Evolutionary conservation across 768 basidiomycete species (phyloP).

Genomic region (Mycena capillaripes): DNA sequence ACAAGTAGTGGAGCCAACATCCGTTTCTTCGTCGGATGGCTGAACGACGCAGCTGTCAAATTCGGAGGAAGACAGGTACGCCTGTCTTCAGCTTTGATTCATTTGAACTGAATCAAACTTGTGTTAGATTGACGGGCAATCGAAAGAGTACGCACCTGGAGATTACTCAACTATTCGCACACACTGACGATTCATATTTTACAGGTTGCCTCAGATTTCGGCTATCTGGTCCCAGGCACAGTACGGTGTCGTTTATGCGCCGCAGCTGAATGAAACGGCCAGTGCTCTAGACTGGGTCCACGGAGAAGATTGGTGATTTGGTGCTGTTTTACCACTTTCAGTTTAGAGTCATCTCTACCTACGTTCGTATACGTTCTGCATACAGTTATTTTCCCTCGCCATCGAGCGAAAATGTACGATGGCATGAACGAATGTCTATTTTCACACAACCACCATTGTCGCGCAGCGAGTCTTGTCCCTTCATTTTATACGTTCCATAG

Average conservation of each 20-base stretch:
- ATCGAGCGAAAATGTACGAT: too few relatives aligned
- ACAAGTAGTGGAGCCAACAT: constrained; percentile 39
- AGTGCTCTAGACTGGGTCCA: constrained; percentile 25
- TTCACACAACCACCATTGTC: too few relatives aligned
- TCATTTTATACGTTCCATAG: too few relatives aligned
- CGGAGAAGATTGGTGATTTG: constrained; percentile 35
- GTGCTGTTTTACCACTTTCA: neutral
- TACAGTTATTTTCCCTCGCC: too few relatives aligned
- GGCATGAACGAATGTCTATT: too few relatives aligned
- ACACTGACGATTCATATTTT: neutral
- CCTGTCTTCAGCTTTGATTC: neutral
- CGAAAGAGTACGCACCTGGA: constrained; percentile 9
- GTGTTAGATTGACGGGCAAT: constrained; percentile 31
- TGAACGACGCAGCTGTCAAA: constrained; percentile 54
- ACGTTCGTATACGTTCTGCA: too few relatives aligned
- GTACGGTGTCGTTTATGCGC: constrained; percentile 14
- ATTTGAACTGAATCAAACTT: neutral
- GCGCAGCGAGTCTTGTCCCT: too few relatives aligned
- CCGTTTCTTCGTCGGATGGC: constrained; percentile 54
- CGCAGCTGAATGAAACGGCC: neutral
- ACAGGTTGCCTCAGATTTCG: constrained; percentile 25
- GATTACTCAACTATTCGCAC: neutral
- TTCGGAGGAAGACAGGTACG: constrained; percentile 54
- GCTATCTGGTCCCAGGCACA: constrained; percentile 26
- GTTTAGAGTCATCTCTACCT: neutral